These are phyloP conservation scores for Ophiostoma sp. DNA, from an alignment of 2,329 filamentous ascomycete species.

Conservation along the genomic window DNA sequence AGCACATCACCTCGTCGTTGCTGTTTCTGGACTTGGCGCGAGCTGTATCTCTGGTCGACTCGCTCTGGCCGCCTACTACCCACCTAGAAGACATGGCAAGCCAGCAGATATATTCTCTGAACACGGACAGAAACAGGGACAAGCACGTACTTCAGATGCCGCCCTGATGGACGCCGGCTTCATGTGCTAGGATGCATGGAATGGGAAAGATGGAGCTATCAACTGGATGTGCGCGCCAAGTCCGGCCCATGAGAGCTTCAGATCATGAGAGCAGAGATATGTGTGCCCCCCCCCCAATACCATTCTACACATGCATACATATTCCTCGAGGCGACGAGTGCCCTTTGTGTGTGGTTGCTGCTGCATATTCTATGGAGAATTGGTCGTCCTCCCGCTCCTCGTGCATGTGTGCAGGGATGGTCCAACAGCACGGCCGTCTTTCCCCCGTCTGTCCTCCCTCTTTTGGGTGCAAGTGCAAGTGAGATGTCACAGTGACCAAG, in stretches of 20 bases:
- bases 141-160: not conserved
- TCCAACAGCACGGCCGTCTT: constrained; percentile 5
- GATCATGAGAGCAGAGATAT: not conserved
- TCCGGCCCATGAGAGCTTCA: not conserved
- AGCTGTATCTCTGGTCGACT: not conserved
- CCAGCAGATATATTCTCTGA: not conserved
- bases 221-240: not conserved
- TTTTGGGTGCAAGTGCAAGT: constrained; percentile 6
- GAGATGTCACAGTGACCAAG: not conserved
- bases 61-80: too few species aligned
- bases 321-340: not conserved
- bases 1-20: constrained; percentile 19
- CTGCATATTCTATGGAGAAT: constrained; percentile 16
- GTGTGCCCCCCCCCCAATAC: not conserved
- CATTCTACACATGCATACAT: constrained; percentile 7
- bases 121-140: not conserved
- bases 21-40: not conserved
- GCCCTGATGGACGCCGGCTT: too few species aligned
- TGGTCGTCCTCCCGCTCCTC: constrained; percentile 14
- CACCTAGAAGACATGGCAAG: too few species aligned
- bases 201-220: not conserved
- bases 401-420: constrained; percentile 15
- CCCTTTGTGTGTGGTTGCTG: constrained; percentile 4
- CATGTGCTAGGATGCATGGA: not conserved
- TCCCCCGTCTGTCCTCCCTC: constrained; percentile 1